Evolutionary conservation across 2,329 filamentous ascomycete species (phyloP), one percentile per base, ranked within the genome.

Genomic region (Calonectria hongkongensis): DNA sequence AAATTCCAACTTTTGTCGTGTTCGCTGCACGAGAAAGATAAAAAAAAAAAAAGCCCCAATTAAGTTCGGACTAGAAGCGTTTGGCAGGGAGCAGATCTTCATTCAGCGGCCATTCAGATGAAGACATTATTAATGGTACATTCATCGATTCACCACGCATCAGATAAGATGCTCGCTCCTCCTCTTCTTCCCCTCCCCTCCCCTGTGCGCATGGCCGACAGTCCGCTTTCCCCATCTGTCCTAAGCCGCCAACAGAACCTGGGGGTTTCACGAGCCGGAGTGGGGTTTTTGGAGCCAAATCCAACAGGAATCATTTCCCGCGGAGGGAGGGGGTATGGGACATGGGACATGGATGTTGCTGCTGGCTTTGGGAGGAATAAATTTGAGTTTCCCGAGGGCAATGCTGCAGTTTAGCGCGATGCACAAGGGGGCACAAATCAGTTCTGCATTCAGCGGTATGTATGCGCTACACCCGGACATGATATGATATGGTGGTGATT

Each of bases 121-220:
- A 27, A 12, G 64, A 67, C 48, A 71, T 71, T 71, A 71, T 71
- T 71, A 68, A 71, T 71, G 47, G 64, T 64, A 56, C 54, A 67
- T 67, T 64, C 25, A 18, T 27, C n/a, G 54, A 18, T 60, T 60
- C 45, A 54, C 28, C 16, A 18, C 28, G 39, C 64, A 71, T 67
- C 69, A 67, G 66, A 71, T 71, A 65, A 71, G 69, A 71, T 71
- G 69, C 54, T 62, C 21, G 30, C 54, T 30, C 28, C 28, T 60
- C 68, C 39, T 21, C 21, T 21, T 21, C 21, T 21, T 21, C 21
- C 21, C 21, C 21, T 21, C 21, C n/a, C 45, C 16, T 27, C 21
- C 51, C 41, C 30, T 47, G 64, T 43, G 36, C 28, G 27, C 41
- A 67, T n/a, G 9, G 28, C 33, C 56, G 33, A 62, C 43, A 51